Base-by-base conservation (phyloP, 2,329 filamentous ascomycete species). In the Neofusicoccum cordaticola region DNA sequence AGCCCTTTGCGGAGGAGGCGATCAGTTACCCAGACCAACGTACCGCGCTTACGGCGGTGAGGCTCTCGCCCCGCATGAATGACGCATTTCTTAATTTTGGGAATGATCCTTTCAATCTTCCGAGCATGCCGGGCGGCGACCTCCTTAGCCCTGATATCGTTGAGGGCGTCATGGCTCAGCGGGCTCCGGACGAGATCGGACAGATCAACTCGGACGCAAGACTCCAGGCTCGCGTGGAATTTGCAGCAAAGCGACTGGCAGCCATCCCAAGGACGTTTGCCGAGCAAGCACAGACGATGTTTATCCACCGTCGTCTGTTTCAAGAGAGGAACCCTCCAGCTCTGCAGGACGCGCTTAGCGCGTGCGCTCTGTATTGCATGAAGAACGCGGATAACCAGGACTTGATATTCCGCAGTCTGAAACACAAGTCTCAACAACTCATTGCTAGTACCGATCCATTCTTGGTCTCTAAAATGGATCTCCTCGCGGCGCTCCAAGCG, bases 401-500 rank as follows among this genome's bases (percentile, higher is more conserved):
- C 11, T 39, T 69, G 15, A 67, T 66, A 12, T 68, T 67, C 27
- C 60, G 47, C 6, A 66, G 63, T 31, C 47, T 69, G 9, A 65
- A 68, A 27, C 61, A 65, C 1, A 68, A 65, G 22, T 39, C 62
- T 2, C 66, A 65, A 12, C 62, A 66, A 42, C 65, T 68, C 19
- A 34, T 68, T 17, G 66, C 63, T 4, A 50, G 50, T 4, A 63
- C 63, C n/a, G 60, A 67, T 35, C 37, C 61, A 13, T 13, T 39
- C 2, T 39, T 45, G 8, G 58, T 31, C 47, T 66, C 67, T 2
- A 62, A 57, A 15, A 31, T 53, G 2, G 64, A 69, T 17, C 57
- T 69, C 11, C 65, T 69, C 22, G 63, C 68, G 1, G 66, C 66
- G 2, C 5, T 73, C 8, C 73, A 75, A 41, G 68, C 67, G 1